Evolutionary conservation across 768 basidiomycete genomes (phyloP).

Genomic region (Serpula lacrymans): DNA sequence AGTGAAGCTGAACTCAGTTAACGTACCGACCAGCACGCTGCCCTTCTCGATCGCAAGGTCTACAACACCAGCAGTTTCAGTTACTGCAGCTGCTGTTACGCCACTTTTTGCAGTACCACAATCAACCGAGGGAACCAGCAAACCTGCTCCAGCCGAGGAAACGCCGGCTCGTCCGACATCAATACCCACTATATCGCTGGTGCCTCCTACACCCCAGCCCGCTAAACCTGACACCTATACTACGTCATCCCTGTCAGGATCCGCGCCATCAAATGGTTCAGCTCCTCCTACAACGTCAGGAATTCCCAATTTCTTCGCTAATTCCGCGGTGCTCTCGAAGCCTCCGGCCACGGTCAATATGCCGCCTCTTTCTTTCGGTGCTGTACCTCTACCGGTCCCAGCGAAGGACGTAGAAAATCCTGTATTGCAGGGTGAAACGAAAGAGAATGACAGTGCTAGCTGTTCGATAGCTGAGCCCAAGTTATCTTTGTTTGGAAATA

Average conservation of each 20-base stretch:
- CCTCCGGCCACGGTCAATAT: constrained; percentile 18
- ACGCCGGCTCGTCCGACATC: constrained; percentile 5
- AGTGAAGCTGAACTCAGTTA: constrained; percentile 63
- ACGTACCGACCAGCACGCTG: constrained; percentile 56
- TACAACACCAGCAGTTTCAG: constrained; percentile 12
- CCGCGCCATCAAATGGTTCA: constrained; percentile 10
- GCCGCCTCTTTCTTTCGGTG: constrained; percentile 12
- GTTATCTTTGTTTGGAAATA: too few species aligned
- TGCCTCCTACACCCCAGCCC: constrained; percentile 23
- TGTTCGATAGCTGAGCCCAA: too few species aligned
- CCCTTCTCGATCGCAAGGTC: constrained; percentile 62
- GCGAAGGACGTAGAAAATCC: constrained; percentile 41
- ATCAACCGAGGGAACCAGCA: too few species aligned
- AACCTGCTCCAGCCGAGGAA: too few species aligned
- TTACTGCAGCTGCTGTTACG: constrained; percentile 13
- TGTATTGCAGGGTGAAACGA: constrained; percentile 42
- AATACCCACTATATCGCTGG: constrained; percentile 18
- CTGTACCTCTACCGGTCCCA: constrained; percentile 17
- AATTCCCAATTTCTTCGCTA: constrained; percentile 66
- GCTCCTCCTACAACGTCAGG: constrained; percentile 17
- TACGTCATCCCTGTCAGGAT: constrained; percentile 3
- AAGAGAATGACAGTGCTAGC: too few species aligned
- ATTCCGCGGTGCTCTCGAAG: constrained; percentile 44
- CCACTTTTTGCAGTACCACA: constrained; percentile 10
- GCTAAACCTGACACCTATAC: constrained; percentile 15